Conservation (phyloP, 768 basidiomycete species). For the Phylloporus sp. region DNA sequence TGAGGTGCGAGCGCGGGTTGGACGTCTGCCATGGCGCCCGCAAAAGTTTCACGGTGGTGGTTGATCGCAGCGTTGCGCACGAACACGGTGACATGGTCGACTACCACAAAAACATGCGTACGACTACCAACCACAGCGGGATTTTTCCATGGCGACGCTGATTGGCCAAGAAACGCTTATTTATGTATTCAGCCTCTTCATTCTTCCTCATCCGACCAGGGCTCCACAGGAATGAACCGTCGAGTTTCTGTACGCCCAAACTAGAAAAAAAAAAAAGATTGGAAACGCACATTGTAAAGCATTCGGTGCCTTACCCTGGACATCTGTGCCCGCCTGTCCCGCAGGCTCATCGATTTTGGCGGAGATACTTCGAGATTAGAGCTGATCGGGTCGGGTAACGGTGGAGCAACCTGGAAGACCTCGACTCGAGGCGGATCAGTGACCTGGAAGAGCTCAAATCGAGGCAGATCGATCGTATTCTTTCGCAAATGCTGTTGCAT, state of each 20-base stretch:
- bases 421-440: neutral
- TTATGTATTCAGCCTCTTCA: constrained; percentile 11
- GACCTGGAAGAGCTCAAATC: neutral
- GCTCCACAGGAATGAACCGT: constrained; percentile 27
- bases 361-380: constrained; percentile 11
- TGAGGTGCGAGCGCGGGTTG: constrained; percentile 39
- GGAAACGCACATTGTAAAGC: neutral
- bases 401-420: neutral
- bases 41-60: too few species aligned
- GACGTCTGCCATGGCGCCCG: constrained; percentile 31
- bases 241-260: constrained; percentile 24
- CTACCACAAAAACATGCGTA: neutral
- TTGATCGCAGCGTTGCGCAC: neutral
- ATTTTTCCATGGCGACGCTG: constrained; percentile 10
- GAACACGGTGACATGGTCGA: neutral
- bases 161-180: constrained; percentile 16
- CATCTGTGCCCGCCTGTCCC: constrained; percentile 31
- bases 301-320: constrained; percentile 15
- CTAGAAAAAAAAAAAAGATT: constrained; percentile 13
- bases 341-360: constrained; percentile 28
- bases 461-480: neutral
- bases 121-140: neutral
- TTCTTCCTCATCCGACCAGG: constrained; percentile 32
- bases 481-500: neutral
- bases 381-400: neutral